Percentiles rank a stretch among this genome's conserved stretches.
These are phyloP conservation scores for Neonectria coccinea DNA, from an alignment of 2,329 filamentous ascomycete genomes.

Conservation along the genomic window DNA sequence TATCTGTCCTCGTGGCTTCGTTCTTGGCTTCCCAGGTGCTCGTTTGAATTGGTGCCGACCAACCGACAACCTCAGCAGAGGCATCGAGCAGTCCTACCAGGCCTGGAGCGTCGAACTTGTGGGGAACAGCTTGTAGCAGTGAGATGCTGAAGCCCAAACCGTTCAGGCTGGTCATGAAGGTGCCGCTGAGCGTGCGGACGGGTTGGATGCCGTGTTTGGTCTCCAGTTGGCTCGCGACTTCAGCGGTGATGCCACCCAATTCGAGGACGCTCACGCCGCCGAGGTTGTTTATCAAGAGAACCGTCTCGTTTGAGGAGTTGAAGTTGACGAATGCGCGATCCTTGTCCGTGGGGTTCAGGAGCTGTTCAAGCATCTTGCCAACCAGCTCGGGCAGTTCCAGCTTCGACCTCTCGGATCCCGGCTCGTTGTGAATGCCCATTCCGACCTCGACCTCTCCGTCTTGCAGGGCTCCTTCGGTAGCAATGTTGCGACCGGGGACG, in stretches of 20 bases:
- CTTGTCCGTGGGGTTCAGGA: constrained; percentile 73
- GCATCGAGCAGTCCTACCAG: constrained; percentile 79
- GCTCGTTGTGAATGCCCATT: constrained; percentile 84
- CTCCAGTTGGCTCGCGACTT: constrained; percentile 73
- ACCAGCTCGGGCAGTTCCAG: constrained; percentile 67
- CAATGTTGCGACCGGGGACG: constrained; percentile 79
- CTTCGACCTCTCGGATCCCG: constrained; percentile 65
- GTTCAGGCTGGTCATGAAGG: constrained; percentile 84
- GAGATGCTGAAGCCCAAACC: constrained; percentile 81
- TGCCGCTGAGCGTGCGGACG: constrained; percentile 74
- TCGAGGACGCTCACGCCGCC: constrained; percentile 80
- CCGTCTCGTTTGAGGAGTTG: constrained; percentile 70
- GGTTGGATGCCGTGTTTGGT: constrained; percentile 69
- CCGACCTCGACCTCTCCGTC: constrained; percentile 72
- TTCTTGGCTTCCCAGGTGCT: constrained; percentile 73
- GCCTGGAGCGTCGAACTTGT: constrained; percentile 68
- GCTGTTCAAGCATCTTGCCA: constrained; percentile 75
- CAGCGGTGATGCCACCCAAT: constrained; percentile 76
- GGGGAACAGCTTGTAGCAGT: constrained; percentile 72
- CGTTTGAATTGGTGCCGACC: constrained; percentile 72
- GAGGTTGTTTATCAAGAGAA: constrained; percentile 80
- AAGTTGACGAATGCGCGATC: constrained; percentile 78
- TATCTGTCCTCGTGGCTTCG: constrained; percentile 58
- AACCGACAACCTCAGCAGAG: constrained; percentile 76
- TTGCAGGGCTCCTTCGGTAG: constrained; percentile 68